Conservation (phyloP, 371 early-diverging fungal species). For the Mortierella sp. region DNA sequence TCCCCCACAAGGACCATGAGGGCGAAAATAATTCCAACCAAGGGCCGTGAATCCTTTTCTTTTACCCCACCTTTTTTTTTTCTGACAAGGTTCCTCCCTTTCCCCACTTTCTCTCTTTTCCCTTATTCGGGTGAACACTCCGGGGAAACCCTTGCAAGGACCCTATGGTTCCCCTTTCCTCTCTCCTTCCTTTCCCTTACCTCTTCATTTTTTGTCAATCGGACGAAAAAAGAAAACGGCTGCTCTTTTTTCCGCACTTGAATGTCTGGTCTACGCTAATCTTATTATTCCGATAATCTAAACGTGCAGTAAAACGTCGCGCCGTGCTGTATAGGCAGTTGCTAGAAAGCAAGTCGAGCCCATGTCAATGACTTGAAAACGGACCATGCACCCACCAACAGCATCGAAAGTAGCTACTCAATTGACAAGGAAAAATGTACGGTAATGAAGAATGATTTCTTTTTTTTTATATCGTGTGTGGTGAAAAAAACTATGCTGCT, state of each 20-base stretch:
- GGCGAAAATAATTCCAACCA: too few relatives aligned
- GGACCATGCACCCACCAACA: not conserved
- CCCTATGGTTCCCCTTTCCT: not conserved
- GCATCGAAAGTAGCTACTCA: not conserved
- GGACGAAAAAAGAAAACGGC: not conserved
- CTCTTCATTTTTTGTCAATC: not conserved
- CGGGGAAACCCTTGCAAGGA: conserved; percentile 5
- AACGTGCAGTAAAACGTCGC: too few relatives aligned
- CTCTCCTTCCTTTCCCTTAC: not conserved
- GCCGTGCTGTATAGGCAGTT: not conserved
- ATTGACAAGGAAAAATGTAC: not conserved
- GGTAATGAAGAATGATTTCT: conserved; percentile 6
- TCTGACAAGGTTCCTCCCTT: not conserved
- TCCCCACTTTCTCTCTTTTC: not conserved
- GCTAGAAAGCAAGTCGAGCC: too few relatives aligned
- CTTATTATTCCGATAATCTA: too few relatives aligned
- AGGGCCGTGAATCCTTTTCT: too few relatives aligned
- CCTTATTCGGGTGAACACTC: conserved; percentile 8
- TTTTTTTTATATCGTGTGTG: not conserved
- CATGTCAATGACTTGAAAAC: too few relatives aligned
- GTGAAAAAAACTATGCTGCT: not conserved
- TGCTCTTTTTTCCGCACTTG: not conserved
- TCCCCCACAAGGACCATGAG: too few relatives aligned
- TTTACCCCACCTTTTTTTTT: not conserved
- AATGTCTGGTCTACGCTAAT: too few relatives aligned